These are phyloP conservation scores for Penicillium paneum DNA, from an alignment of 2,329 filamentous ascomycete genomes.

Conservation along the genomic window DNA sequence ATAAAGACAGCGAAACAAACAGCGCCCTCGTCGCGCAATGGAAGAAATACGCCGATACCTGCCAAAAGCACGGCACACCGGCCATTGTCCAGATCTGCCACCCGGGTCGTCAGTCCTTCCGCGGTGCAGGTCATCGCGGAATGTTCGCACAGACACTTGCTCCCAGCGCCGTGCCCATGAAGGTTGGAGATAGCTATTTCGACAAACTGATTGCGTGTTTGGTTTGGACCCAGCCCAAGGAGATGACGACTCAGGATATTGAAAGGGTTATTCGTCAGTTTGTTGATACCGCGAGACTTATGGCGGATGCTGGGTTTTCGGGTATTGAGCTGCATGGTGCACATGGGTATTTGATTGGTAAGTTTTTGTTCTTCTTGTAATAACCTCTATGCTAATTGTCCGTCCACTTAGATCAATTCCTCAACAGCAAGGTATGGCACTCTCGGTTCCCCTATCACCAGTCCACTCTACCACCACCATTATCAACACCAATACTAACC, in stretches of 20 bases:
- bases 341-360: conserved; percentile 50
- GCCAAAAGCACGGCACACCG: conserved; percentile 41
- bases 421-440: conserved; percentile 34
- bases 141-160: conserved; percentile 33
- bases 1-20: conserved; percentile 18
- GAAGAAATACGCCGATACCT: conserved; percentile 29
- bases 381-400: neutral
- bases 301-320: conserved; percentile 51
- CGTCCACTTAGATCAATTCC: conserved; percentile 33
- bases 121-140: conserved; percentile 39
- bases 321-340: conserved; percentile 55
- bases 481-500: neutral
- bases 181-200: conserved; percentile 38
- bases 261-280: conserved; percentile 53
- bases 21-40: conserved; percentile 22
- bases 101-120: conserved; percentile 45
- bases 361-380: conserved; percentile 22
- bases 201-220: conserved; percentile 32
- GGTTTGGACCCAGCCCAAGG: conserved; percentile 52
- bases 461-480: neutral
- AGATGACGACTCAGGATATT: conserved; percentile 56
- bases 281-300: conserved; percentile 51
- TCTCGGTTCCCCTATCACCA: too few relatives aligned
- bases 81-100: conserved; percentile 47
- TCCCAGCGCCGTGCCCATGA: conserved; percentile 42